Base-by-base conservation (phyloP, 306 rosid genomes). In the Cicer arietinum region DNA sequence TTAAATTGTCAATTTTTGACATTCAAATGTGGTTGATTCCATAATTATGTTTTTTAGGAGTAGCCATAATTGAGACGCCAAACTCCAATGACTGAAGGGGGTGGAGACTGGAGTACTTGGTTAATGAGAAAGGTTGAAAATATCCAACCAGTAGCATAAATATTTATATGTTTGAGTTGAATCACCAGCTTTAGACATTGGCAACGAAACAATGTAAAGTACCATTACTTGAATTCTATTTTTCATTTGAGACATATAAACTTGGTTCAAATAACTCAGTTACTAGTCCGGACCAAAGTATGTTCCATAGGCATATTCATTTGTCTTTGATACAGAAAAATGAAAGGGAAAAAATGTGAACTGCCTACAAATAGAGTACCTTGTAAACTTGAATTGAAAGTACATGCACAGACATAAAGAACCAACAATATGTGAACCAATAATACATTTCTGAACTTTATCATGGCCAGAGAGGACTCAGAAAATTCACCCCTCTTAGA, bases 331-430 rank as follows among this genome's bases (percentile, higher is more conserved):
- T 51, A 73, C 79, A 66, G 56, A 39, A 54, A 59, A 16, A 1
- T 40, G 1, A 25, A 43, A 25, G 18, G 13, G 43, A 3, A 61
- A 61, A 53, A 10, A 56, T 37, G 44, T 63, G 70, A 65, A 40
- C 25, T 45, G 25, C 41, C 40, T 18, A 53, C 7, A 74, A 75
- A 65, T 5, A 63, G 54, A 22, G 22, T 50, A 41, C 35, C 50
- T 16, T 64, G 30, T 64, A 64, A 58, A 72, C 67, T 67, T 18
- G 63, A 57, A 77, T 7, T 22, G 60, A 58, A 77, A 47, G 39
- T 52, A 62, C 74, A 63, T 52, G 53, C 71, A 51, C 42, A n/a
- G 16, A 53, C 66, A 64, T 52, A 66, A 56, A 13, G 66, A 77
- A 59, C 61, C 61, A 69, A 61, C 46, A 58, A 17, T 30, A 30